Evolutionary conservation across 805 yeast species (phyloP).

Genomic region (Maudiozyma serrabonitensis): DNA sequence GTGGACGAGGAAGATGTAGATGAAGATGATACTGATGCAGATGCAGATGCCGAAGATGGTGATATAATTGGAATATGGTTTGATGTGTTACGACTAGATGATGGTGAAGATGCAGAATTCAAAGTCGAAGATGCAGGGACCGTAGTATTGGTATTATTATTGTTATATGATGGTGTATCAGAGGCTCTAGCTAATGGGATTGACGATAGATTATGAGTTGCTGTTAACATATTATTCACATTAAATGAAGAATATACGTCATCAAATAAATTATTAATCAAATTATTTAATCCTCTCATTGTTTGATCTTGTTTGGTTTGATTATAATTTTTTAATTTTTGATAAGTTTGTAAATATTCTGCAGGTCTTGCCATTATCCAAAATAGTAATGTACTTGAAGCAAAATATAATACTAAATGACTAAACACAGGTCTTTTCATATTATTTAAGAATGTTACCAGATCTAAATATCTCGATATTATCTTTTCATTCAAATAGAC

Average conservation of each 20-base stretch:
- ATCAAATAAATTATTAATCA: conserved; percentile 14
- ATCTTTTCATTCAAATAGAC: conserved; percentile 33
- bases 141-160: background rate
- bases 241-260: conserved; percentile 20
- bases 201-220: conserved; percentile 2
- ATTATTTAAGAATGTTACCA: conserved; percentile 30
- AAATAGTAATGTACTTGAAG: conserved; percentile 36
- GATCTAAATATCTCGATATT: conserved; percentile 31
- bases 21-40: background rate
- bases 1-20: conserved; percentile 1
- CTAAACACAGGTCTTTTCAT: conserved; percentile 39
- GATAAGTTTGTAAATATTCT: conserved; percentile 31
- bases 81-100: background rate
- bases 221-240: conserved; percentile 13
- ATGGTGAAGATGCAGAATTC: background rate
- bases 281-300: background rate
- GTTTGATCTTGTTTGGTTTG: conserved; percentile 1
- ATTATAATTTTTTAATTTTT: conserved; percentile 1
- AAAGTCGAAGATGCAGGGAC: background rate
- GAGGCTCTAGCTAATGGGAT: background rate
- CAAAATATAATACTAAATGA: conserved; percentile 35
- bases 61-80: background rate
- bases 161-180: background rate
- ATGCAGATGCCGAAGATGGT: background rate
- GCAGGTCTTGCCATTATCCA: conserved; percentile 44